Conservation (phyloP, 2,329 filamentous ascomycete species). For the Fusarium sarcochroum region DNA sequence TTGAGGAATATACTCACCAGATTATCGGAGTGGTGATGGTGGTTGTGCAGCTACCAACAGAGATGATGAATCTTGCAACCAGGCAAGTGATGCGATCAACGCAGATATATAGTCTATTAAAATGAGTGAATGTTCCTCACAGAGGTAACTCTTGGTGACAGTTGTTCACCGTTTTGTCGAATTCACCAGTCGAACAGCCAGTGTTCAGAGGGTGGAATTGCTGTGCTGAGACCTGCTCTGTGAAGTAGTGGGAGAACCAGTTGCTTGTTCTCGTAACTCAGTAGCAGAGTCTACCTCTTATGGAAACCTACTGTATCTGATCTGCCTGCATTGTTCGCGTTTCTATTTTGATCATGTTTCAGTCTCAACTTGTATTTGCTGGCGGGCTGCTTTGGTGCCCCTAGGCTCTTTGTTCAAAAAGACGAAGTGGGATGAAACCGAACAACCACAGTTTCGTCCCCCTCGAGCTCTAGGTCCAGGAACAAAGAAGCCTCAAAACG, state of each 20-base stretch:
- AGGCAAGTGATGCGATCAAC: constrained; percentile 11
- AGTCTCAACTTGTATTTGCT: constrained; percentile 14
- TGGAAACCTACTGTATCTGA: not conserved
- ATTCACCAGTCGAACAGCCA: constrained; percentile 24
- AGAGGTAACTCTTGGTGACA: not conserved
- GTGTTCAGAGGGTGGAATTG: constrained; percentile 3
- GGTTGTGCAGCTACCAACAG: not conserved
- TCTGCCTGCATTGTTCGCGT: not conserved
- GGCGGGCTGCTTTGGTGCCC: constrained; percentile 4
- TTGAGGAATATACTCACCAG: not conserved
- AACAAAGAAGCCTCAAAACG: not conserved
- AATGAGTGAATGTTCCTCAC: constrained; percentile 1
- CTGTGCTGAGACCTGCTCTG: constrained; percentile 24
- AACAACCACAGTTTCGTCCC: not conserved
- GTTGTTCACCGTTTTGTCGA: not conserved
- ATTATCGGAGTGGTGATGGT: not conserved
- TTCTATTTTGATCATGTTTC: constrained; percentile 35
- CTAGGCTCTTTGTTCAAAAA: constrained; percentile 29
- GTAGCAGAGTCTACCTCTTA: not conserved
- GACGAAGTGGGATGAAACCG: not conserved
- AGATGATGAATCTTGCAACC: constrained; percentile 1
- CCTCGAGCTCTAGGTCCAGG: constrained; percentile 3
- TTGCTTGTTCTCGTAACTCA: not conserved
- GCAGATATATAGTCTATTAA: constrained; percentile 9
- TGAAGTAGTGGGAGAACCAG: constrained; percentile 1